phyloP scores from a whole-genome alignment of 768 basidiomycete genomes.

The Leucocoprinus leucothites region DNA sequence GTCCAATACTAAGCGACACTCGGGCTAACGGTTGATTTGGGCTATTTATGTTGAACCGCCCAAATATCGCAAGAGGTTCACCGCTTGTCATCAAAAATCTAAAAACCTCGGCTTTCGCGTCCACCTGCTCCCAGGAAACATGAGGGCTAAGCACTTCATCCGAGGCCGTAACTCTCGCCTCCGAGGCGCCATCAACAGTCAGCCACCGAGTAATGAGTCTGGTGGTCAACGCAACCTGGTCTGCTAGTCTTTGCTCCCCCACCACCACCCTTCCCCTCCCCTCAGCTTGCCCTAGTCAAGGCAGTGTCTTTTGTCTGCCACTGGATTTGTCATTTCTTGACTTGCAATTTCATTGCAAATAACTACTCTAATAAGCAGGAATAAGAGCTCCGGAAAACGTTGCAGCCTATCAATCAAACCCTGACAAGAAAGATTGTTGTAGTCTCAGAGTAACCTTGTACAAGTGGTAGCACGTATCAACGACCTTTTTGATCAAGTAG shows the following conservation, averaged over 20 bases:
- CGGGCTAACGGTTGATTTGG: background rate
- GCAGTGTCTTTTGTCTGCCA: background rate
- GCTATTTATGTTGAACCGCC: slow-evolving; percentile 8
- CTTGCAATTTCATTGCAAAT: too few relatives aligned
- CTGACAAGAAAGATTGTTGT: too few relatives aligned
- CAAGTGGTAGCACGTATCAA: background rate
- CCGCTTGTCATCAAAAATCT: slow-evolving; percentile 5
- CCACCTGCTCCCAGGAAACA: slow-evolving; percentile 11
- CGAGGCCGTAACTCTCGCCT: slow-evolving; percentile 10
- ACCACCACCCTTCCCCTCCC: background rate
- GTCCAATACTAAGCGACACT: background rate
- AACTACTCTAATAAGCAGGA: too few relatives aligned
- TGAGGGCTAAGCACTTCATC: slow-evolving; percentile 1
- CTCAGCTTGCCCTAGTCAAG: background rate
- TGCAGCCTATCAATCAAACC: too few relatives aligned
- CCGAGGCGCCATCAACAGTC: slow-evolving; percentile 10
- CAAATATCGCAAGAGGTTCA: background rate
- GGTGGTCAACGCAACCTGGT: background rate
- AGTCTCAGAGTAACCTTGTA: background rate
- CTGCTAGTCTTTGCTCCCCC: background rate
- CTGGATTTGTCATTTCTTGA: background rate
- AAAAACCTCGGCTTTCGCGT: slow-evolving; percentile 9
- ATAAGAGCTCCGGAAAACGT: too few relatives aligned
- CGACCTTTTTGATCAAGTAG: background rate
- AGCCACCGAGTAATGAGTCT: background rate